A percentile compares a stretch with the other conserved stretches of the same genome.
Conservation (phyloP, 192 early-diverging fungal genomes). For the Coemansia sp. region DNA sequence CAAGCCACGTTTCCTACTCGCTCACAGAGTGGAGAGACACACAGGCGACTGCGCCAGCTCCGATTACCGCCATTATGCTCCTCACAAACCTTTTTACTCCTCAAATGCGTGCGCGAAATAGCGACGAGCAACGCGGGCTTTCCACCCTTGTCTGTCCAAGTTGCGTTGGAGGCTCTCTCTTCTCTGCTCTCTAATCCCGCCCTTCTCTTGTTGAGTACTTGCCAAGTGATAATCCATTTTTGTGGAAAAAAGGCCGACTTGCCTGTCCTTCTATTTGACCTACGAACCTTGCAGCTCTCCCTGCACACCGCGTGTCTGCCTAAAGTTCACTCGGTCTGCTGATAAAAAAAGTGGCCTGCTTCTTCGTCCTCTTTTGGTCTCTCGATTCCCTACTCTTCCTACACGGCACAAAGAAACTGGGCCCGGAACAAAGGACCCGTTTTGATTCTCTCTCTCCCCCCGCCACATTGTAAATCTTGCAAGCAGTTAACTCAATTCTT, state of each 20-base stretch:
- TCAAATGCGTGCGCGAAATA: neutral
- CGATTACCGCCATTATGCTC: constrained; percentile 2
- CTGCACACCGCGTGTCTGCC: neutral
- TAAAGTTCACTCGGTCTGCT: neutral
- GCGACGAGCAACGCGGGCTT: neutral
- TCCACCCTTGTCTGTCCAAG: neutral
- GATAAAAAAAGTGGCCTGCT: neutral
- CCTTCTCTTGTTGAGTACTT: neutral
- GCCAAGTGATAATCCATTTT: neutral
- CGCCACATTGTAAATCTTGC: neutral
- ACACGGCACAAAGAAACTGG: neutral
- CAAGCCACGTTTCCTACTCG: constrained; percentile 40
- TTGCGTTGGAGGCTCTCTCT: neutral
- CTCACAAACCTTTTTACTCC: neutral
- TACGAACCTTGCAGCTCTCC: neutral
- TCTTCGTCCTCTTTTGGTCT: neutral
- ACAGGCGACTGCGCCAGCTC: constrained; percentile 4
- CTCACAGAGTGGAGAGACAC: neutral
- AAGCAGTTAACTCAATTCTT: neutral
- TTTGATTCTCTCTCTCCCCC: neutral
- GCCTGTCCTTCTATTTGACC: neutral
- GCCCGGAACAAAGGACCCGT: constrained; percentile 1
- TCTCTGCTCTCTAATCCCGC: neutral
- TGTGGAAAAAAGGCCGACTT: neutral
- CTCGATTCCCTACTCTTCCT: neutral